Percentiles rank a stretch among this genome's conserved stretches.
phyloP scores from a whole-genome alignment of 352 stramenopile species.

The Phytopythium cucurbitacearum region DNA sequence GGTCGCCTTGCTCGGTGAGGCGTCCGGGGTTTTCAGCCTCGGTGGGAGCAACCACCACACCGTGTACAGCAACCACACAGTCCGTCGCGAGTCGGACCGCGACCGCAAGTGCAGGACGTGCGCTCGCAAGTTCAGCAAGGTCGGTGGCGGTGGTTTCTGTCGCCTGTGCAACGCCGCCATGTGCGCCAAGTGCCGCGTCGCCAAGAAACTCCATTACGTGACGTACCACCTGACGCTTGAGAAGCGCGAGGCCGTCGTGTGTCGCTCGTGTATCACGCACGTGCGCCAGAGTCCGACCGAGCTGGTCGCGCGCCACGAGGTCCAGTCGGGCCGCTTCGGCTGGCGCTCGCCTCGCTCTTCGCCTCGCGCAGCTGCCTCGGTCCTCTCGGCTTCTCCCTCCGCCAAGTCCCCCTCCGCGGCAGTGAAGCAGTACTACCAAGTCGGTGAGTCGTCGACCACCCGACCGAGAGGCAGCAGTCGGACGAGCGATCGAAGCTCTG shows the following conservation, averaged over 20 bases:
- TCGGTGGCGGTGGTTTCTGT: conserved; percentile 23
- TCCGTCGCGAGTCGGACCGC: conserved; percentile 3
- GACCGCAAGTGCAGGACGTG: conserved; percentile 23
- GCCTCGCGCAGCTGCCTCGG: neutral
- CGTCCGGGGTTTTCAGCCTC: neutral
- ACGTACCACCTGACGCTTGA: conserved; percentile 24
- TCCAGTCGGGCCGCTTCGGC: conserved; percentile 14
- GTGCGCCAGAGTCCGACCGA: conserved; percentile 19
- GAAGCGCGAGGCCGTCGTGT: conserved; percentile 23
- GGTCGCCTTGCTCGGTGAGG: conserved; percentile 2
- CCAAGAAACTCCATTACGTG: conserved; percentile 28
- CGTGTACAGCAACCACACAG: neutral
- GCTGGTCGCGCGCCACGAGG: conserved; percentile 23
- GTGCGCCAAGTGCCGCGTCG: conserved; percentile 34
- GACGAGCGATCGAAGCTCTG: no score
- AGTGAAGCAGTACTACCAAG: neutral
- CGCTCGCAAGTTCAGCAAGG: conserved; percentile 23
- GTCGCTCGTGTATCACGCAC: conserved; percentile 24
- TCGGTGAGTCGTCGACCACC: neutral
- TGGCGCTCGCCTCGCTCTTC: neutral
- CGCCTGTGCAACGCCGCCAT: conserved; percentile 26
- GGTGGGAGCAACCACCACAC: neutral
- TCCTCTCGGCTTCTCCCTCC: neutral
- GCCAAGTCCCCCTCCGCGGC: conserved; percentile 1
- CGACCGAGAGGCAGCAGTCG: neutral